Conservation (phyloP, 768 basidiomycete genomes). For the Lactarius hengduanensis region DNA sequence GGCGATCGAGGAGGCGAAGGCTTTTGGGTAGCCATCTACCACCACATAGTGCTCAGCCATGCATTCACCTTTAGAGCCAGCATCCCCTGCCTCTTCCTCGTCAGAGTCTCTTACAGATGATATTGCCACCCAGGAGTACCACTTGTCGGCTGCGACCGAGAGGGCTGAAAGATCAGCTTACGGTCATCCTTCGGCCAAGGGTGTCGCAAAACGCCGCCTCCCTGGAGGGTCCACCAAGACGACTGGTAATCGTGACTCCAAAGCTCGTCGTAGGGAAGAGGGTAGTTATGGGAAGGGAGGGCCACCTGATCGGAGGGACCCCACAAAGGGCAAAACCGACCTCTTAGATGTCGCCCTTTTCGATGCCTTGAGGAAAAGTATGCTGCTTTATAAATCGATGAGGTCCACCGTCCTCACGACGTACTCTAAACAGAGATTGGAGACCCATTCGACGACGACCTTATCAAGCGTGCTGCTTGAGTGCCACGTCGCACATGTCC, state of each 20-base stretch:
- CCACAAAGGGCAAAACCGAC: slow-evolving; percentile 23
- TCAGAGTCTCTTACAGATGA: slow-evolving; percentile 28
- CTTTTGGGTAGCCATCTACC: not conserved
- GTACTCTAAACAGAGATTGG: slow-evolving; percentile 32
- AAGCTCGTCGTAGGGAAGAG: slow-evolving; percentile 28
- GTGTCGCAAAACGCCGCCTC: slow-evolving; percentile 27
- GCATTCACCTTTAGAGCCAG: slow-evolving; percentile 30
- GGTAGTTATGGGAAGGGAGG: slow-evolving; percentile 21
- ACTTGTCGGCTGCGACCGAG: slow-evolving; percentile 2
- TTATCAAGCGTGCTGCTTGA: slow-evolving; percentile 31
- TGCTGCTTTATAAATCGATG: not conserved
- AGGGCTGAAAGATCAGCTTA: slow-evolving; percentile 15
- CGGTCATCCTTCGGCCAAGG: slow-evolving; percentile 13
- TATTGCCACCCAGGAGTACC: slow-evolving; percentile 10
- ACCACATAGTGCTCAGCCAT: slow-evolving; percentile 16
- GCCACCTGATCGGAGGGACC: slow-evolving; percentile 20
- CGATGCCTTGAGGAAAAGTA: slow-evolving; percentile 25
- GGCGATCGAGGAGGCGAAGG: not conserved
- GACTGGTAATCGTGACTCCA: slow-evolving; percentile 27
- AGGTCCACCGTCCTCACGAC: not conserved
- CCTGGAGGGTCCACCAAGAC: slow-evolving; percentile 23
- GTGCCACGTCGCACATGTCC: not conserved
- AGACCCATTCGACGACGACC: slow-evolving; percentile 35
- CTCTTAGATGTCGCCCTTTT: slow-evolving; percentile 23
- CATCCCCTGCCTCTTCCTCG: slow-evolving; percentile 31